Evolutionary conservation across 495 filamentous ascomycete genomes (phyloP).

Genomic region (Mytilinidion resinicola): DNA sequence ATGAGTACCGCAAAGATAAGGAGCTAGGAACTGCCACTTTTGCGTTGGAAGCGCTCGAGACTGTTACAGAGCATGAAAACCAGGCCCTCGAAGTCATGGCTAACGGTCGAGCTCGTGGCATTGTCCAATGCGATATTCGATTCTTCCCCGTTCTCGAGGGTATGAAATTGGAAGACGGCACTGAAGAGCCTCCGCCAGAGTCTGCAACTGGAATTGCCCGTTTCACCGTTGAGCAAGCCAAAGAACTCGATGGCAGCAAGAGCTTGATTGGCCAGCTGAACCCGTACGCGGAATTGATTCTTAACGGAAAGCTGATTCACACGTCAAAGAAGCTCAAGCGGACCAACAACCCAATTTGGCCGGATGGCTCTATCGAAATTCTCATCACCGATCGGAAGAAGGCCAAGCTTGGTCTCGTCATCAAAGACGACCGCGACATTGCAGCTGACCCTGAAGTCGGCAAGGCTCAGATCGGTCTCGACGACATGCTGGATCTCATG

Average conservation of each 20-base stretch:
- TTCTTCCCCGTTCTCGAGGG: conserved; percentile 92
- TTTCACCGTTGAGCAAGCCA: conserved; percentile 90
- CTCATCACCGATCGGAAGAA: conserved; percentile 87
- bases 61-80: conserved; percentile 71
- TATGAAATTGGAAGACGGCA: conserved; percentile 65
- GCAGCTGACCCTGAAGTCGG: conserved; percentile 78
- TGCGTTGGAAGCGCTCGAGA: conserved; percentile 71
- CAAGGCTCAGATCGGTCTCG: conserved; percentile 86
- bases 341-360: conserved; percentile 93
- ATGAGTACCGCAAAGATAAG: conserved; percentile 93
- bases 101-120: conserved; percentile 77
- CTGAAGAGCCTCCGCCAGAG: conserved; percentile 71
- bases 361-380: conserved; percentile 82
- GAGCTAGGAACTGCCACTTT: conserved; percentile 85
- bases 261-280: conserved; percentile 82
- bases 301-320: conserved; percentile 87
- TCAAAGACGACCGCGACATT: conserved; percentile 92
- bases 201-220: conserved; percentile 86
- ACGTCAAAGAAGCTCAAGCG: conserved; percentile 84
- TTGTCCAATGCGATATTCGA: conserved; percentile 72
- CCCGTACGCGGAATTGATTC: conserved; percentile 77
- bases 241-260: conserved; percentile 87
- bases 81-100: conserved; percentile 73
- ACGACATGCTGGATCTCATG: conserved; percentile 87
- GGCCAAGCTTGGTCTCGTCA: conserved; percentile 78